Conservation (phyloP, 2,329 filamentous ascomycete species). For the Stachybotrys elegans region DNA sequence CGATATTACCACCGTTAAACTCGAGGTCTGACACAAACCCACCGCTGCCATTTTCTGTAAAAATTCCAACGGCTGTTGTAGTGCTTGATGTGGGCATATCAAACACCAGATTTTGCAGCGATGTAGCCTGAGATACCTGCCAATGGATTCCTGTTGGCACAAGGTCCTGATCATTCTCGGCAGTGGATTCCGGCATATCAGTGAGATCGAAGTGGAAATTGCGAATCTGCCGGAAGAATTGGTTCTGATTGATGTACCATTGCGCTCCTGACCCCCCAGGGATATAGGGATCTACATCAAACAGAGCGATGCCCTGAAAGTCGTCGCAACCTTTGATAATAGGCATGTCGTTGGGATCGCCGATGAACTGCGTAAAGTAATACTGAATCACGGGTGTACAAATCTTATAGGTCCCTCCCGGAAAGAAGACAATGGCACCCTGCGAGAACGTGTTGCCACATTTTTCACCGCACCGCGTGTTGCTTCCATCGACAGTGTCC, state of each 20-base stretch:
- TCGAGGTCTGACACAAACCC: slow-evolving; percentile 53
- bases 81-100: slow-evolving; percentile 28
- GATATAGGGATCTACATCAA: slow-evolving; percentile 62
- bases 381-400: slow-evolving; percentile 57
- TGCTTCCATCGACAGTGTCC: slow-evolving; percentile 43
- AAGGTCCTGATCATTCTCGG: slow-evolving; percentile 13
- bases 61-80: slow-evolving; percentile 12
- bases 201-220: slow-evolving; percentile 55
- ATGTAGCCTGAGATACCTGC: slow-evolving; percentile 29
- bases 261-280: slow-evolving; percentile 56
- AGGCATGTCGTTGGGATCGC: slow-evolving; percentile 55
- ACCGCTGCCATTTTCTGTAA: slow-evolving; percentile 28
- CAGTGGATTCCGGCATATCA: slow-evolving; percentile 36
- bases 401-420: slow-evolving; percentile 58
- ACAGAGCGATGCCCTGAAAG: slow-evolving; percentile 64
- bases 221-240: slow-evolving; percentile 56
- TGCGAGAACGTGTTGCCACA: slow-evolving; percentile 63
- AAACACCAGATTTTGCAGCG: slow-evolving; percentile 43
- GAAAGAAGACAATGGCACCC: slow-evolving; percentile 66
- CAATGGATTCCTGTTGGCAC: slow-evolving; percentile 2
- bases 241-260: slow-evolving; percentile 60
- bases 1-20: slow-evolving; percentile 50
- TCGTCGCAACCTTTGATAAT: slow-evolving; percentile 44
- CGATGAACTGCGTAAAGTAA: slow-evolving; percentile 74
- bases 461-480: slow-evolving; percentile 54